Percentiles rank a stretch among this genome's conserved stretches.
Evolutionary conservation across 2,329 filamentous ascomycete species (phyloP).

Genomic region (Pyricularia grisea): DNA sequence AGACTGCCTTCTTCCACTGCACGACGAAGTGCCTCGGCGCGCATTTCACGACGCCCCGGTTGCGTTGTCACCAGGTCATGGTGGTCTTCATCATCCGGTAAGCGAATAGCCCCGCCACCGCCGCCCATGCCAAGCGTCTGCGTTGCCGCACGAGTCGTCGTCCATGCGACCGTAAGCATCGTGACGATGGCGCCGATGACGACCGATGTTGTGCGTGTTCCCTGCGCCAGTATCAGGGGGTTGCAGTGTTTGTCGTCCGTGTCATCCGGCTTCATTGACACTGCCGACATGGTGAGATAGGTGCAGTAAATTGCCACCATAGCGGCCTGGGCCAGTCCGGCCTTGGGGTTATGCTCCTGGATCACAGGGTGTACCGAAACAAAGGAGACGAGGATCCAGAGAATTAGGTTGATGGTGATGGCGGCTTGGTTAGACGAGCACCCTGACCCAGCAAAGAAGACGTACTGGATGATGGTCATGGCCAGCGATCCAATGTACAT

Average conservation of each 20-base stretch:
- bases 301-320: constrained; percentile 98
- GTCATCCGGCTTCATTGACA: constrained; percentile 96
- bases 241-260: constrained; percentile 90
- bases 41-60: constrained; percentile 81
- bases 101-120: constrained; percentile 45
- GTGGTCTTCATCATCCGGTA: constrained; percentile 54
- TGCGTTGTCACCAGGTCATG: constrained; percentile 86
- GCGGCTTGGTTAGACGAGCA: constrained; percentile 96
- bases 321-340: constrained; percentile 90
- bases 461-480: constrained; percentile 95
- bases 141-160: constrained; percentile 90
- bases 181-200: constrained; percentile 91
- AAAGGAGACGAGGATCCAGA: constrained; percentile 71
- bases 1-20: constrained; percentile 89
- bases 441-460: constrained; percentile 76
- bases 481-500: constrained; percentile 89
- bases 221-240: constrained; percentile 75
- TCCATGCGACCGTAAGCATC: constrained; percentile 95
- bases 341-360: constrained; percentile 86
- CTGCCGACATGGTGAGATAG: constrained; percentile 94
- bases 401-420: constrained; percentile 85
- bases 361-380: constrained; percentile 84
- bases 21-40: constrained; percentile 78
- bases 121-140: constrained; percentile 71
- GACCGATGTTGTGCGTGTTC: constrained; percentile 81